A percentile compares a stretch with the other conserved stretches of the same genome.
Evolutionary conservation across 1,139 yeast species (phyloP).

Genomic region (Geotrichum cucujoidarum): DNA sequence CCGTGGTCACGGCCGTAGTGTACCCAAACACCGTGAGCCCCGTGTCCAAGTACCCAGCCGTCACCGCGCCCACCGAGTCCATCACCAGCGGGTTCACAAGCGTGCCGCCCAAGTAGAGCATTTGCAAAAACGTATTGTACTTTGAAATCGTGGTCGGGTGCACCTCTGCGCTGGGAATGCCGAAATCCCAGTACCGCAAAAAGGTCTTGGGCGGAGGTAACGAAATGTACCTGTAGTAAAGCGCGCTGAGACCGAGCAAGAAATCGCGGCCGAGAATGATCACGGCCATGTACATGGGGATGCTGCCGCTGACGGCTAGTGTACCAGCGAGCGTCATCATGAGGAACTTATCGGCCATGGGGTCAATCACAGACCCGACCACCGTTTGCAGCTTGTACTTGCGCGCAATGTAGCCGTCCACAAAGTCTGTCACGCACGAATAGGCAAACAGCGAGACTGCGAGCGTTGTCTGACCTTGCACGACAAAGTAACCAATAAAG

Average conservation of each 20-base stretch:
- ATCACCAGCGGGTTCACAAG: conserved; percentile 59
- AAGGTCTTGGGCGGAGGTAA: conserved; percentile 74
- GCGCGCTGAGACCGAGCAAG: conserved; percentile 67
- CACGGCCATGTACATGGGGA: conserved; percentile 59
- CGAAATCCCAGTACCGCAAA: conserved; percentile 66
- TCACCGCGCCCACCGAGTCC: conserved; percentile 25
- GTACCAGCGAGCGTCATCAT: conserved; percentile 84
- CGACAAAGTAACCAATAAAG: conserved; percentile 69
- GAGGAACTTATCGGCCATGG: conserved; percentile 87
- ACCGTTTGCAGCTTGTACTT: conserved; percentile 69
- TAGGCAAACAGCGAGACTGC: conserved; percentile 74
- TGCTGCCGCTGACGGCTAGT: conserved; percentile 58
- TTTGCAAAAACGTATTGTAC: conserved; percentile 84
- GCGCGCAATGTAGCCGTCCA: conserved; percentile 91
- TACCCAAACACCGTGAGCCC: conserved; percentile 26
- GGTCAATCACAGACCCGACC: conserved; percentile 88
- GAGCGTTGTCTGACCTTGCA: conserved; percentile 52
- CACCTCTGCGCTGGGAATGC: conserved; percentile 80
- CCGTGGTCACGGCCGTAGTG: conserved; percentile 71
- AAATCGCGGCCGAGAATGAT: conserved; percentile 83
- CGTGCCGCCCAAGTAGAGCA: conserved; percentile 78
- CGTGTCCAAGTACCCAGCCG: conserved; percentile 18
- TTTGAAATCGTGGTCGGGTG: conserved; percentile 87
- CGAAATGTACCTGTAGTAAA: conserved; percentile 67
- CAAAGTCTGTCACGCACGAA: conserved; percentile 83